Evolutionary conservation across 2,329 filamentous ascomycete genomes (phyloP), one percentile per base, ranked within the genome.

Genomic region (Ophiostoma triangulosporum): DNA sequence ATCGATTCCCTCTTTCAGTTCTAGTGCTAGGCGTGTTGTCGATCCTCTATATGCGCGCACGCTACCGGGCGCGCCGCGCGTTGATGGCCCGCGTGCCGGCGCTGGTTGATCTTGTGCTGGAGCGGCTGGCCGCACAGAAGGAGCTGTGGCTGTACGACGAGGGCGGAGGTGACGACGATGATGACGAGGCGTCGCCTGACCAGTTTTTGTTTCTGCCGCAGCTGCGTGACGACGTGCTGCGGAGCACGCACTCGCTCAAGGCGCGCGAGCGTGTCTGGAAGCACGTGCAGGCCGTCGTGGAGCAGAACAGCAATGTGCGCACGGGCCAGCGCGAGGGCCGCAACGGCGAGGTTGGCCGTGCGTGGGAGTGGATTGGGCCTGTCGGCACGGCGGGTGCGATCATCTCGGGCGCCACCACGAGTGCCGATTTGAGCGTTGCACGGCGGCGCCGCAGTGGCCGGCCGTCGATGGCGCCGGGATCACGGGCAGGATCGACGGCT

Each of bases 291-390:
- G 79, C 75, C 51, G 84, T 97, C 51, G 90, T 98, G 1, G 93
- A 98, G 68, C 83, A 83, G 67, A 98, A 98, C 66, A 86, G 87
- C 56, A 98, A 98, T 63, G 85, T 98, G 15, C 78, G 93, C 40
- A 87, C 78, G 0, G 73, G 77, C 69, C 68, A 90, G 76, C 70
- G 89, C 72, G 71, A 85, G 76, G 68, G 83, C 48, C 70, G 73
- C 52, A 83, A 75, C 60, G 81, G 81, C 32, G 81, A 84, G 62
- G 75, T 85, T 29, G 79, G 78, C 27, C 72, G 80, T 27, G 81
- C 80, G 1, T 84, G 81, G 81, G 81, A 84, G 63, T 84, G 81
- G 81, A 83, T 84, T 57, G 81, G 81, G 1, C 77, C 79, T 14
- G 69, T 73, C 17, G 66, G 70, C 17, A 73, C 71, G 31, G 70